A percentile compares a stretch with the other conserved stretches of the same genome.
phyloP scores from a whole-genome alignment of 2,329 filamentous ascomycete genomes.

The Hypoxylon sp. region DNA sequence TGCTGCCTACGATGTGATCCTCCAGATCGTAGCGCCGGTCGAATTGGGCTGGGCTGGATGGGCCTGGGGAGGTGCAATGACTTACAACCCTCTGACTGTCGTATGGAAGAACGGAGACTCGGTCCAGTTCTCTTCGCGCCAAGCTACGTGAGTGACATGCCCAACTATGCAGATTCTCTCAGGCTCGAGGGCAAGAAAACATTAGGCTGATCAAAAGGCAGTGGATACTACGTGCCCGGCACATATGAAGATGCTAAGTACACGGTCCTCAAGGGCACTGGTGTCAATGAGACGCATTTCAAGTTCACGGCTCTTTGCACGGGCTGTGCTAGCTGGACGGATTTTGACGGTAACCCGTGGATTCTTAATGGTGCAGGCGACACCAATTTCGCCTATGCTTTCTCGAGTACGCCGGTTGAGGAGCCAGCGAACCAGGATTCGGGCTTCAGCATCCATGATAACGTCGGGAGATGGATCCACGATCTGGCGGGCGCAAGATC shows the following conservation, averaged over 20 bases:
- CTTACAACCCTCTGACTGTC: slow-evolving; percentile 59
- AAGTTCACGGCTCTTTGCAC: slow-evolving; percentile 56
- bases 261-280: slow-evolving; percentile 56
- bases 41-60: slow-evolving; percentile 59
- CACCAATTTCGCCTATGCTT: slow-evolving; percentile 60
- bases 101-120: slow-evolving; percentile 58
- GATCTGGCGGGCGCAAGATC: slow-evolving; percentile 56
- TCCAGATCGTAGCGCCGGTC: slow-evolving; percentile 58
- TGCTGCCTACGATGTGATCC: slow-evolving; percentile 56
- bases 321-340: slow-evolving; percentile 61
- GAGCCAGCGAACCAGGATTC: slow-evolving; percentile 56
- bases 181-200: background rate
- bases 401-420: slow-evolving; percentile 57
- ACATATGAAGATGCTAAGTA: slow-evolving; percentile 54
- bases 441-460: slow-evolving; percentile 61
- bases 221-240: slow-evolving; percentile 56
- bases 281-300: slow-evolving; percentile 55
- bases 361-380: slow-evolving; percentile 58
- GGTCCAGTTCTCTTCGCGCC: slow-evolving; percentile 58
- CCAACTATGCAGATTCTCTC: background rate
- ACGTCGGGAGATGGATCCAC: slow-evolving; percentile 60
- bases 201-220: slow-evolving; percentile 36
- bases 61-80: slow-evolving; percentile 60
- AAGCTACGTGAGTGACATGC: slow-evolving; percentile 56
- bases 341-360: slow-evolving; percentile 58